These are phyloP conservation scores for Tricholoma sp. DNA, from an alignment of 768 basidiomycete species.

Conservation along the genomic window DNA sequence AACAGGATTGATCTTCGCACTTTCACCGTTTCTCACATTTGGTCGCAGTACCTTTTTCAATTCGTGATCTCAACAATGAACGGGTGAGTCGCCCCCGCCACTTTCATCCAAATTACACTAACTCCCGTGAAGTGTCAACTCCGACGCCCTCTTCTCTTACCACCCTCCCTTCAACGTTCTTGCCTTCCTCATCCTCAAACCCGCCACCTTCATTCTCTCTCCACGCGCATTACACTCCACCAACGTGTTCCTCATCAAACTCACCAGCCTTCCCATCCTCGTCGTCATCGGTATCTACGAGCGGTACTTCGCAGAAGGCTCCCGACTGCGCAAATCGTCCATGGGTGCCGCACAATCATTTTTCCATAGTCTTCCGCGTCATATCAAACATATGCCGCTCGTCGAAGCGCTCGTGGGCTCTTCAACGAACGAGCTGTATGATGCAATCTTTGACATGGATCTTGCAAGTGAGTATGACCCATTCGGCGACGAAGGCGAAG, in stretches of 20 bases:
- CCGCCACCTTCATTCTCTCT: slow-evolving; percentile 67
- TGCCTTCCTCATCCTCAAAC: slow-evolving; percentile 76
- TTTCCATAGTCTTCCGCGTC: slow-evolving; percentile 62
- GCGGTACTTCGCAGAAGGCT: slow-evolving; percentile 53
- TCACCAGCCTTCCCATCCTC: slow-evolving; percentile 80
- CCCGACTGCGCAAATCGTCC: slow-evolving; percentile 45
- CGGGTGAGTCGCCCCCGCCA: slow-evolving; percentile 45
- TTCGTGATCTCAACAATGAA: slow-evolving; percentile 83
- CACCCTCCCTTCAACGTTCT: slow-evolving; percentile 86
- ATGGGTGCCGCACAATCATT: slow-evolving; percentile 49
- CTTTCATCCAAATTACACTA: background rate
- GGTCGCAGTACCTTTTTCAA: slow-evolving; percentile 78
- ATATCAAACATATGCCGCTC: slow-evolving; percentile 68
- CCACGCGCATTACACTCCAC: slow-evolving; percentile 76
- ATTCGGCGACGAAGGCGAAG: slow-evolving; percentile 47
- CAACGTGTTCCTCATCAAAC: slow-evolving; percentile 82
- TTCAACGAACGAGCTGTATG: slow-evolving; percentile 59
- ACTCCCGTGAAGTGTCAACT: slow-evolving; percentile 60
- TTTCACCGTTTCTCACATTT: slow-evolving; percentile 34
- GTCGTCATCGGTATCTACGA: slow-evolving; percentile 77
- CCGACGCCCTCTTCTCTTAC: slow-evolving; percentile 87
- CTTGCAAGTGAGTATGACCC: slow-evolving; percentile 40
- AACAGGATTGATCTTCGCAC: background rate
- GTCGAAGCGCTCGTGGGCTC: slow-evolving; percentile 76
- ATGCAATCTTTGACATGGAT: slow-evolving; percentile 76